Evolutionary conservation across 495 filamentous ascomycete species (phyloP).

Genomic region (Neurospora sp.): DNA sequence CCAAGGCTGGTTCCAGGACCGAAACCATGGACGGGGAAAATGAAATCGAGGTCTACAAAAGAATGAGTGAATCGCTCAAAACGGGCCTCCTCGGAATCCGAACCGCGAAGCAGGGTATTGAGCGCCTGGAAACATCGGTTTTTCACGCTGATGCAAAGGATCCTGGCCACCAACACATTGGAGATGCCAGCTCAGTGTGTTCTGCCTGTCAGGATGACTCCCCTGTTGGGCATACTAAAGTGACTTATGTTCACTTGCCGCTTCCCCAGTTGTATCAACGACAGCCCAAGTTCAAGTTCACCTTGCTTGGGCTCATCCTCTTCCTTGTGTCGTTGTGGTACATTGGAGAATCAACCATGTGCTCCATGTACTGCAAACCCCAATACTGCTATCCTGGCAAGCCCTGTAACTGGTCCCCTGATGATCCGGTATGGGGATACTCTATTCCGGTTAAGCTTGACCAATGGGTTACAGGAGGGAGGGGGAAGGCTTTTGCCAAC

Average conservation of each 20-base stretch:
- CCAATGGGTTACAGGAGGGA: conserved; percentile 41
- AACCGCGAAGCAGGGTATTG: conserved; percentile 55
- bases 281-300: conserved; percentile 39
- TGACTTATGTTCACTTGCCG: conserved; percentile 35
- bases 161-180: conserved; percentile 1
- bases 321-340: conserved; percentile 45
- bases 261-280: conserved; percentile 50
- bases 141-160: conserved; percentile 28
- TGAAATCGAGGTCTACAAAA: conserved; percentile 43
- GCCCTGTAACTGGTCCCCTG: conserved; percentile 36
- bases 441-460: conserved; percentile 47
- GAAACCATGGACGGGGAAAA: conserved; percentile 25
- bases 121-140: conserved; percentile 53
- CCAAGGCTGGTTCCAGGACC: neutral
- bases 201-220: neutral
- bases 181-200: conserved; percentile 14
- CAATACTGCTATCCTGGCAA: conserved; percentile 34
- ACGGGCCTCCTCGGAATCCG: conserved; percentile 53
- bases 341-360: conserved; percentile 50
- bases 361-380: conserved; percentile 51
- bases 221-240: neutral
- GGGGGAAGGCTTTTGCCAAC: conserved; percentile 21
- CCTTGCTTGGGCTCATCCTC: conserved; percentile 44
- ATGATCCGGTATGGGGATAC: conserved; percentile 43
- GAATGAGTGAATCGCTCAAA: conserved; percentile 49